Conservation (phyloP, 2,329 filamentous ascomycete genomes). For the Bipolaris zeicola region DNA sequence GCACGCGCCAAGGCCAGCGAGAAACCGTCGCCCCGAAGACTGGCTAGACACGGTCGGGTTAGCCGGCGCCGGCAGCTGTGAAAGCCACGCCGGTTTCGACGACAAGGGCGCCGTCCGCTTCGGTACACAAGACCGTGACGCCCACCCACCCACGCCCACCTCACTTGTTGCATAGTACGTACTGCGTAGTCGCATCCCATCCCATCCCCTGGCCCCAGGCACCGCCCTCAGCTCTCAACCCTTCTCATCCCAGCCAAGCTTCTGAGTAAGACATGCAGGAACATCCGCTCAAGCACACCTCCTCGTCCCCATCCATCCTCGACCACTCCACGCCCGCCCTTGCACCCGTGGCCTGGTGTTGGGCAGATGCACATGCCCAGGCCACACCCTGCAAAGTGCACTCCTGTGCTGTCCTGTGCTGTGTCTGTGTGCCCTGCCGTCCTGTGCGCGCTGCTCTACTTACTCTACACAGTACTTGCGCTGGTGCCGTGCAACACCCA, state of each 20-base stretch:
- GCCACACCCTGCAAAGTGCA: constrained; percentile 5
- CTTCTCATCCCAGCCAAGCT: constrained; percentile 9
- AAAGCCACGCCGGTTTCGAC: constrained; percentile 30
- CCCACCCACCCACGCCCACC: no score
- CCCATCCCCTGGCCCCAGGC: neutral
- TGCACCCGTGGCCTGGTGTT: constrained; percentile 9
- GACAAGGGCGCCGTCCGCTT: constrained; percentile 17
- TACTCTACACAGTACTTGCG: no score
- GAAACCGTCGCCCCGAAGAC: constrained; percentile 17
- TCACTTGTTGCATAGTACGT: no score
- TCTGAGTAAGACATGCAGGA: constrained; percentile 35
- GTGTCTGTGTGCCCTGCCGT: no score
- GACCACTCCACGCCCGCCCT: neutral
- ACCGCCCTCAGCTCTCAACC: constrained; percentile 13
- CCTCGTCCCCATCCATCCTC: neutral
- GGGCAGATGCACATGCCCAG: neutral
- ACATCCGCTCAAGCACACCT: constrained; percentile 23
- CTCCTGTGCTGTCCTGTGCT: no score
- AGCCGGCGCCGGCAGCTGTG: constrained; percentile 21
- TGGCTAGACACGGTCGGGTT: constrained; percentile 14
- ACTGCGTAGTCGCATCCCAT: neutral
- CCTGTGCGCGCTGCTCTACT: no score
- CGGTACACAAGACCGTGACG: constrained; percentile 27
- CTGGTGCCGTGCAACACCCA: constrained; percentile 22
- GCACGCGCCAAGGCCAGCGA: constrained; percentile 25